A percentile compares a stretch with the other conserved stretches of the same genome.
Evolutionary conservation across 2,329 filamentous ascomycete species (phyloP).

Genomic region (Microcera coccophila): DNA sequence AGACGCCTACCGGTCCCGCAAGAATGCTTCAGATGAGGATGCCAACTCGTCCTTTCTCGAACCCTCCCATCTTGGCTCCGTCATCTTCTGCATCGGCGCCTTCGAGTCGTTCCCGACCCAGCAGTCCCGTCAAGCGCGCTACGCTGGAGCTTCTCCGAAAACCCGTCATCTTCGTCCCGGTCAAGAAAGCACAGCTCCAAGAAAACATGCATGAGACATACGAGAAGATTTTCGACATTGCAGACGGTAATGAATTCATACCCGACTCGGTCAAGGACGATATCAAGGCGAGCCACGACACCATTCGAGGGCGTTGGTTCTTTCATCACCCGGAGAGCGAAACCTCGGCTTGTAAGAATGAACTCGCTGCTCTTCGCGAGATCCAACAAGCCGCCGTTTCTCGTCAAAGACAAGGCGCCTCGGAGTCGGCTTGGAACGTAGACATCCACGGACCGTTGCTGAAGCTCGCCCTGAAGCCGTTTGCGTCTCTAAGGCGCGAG

Average conservation of each 20-base stretch:
- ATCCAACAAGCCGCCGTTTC: not conserved
- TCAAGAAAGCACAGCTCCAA: not conserved
- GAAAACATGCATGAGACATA: not conserved
- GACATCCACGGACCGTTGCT: conserved; percentile 6
- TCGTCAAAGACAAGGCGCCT: not conserved
- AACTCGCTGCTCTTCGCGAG: not conserved
- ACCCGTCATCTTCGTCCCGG: not conserved
- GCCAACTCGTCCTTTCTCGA: conserved; percentile 1
- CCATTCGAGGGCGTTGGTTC: too few species aligned
- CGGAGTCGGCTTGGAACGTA: conserved; percentile 5
- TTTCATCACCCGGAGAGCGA: too few species aligned
- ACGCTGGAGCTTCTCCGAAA: conserved; percentile 3
- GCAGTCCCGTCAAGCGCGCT: conserved; percentile 2
- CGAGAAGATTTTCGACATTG: not conserved
- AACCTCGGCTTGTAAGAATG: not conserved
- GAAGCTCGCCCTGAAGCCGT: conserved; percentile 6
- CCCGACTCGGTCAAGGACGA: not conserved
- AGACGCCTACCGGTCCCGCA: not conserved
- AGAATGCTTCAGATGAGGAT: conserved; percentile 35
- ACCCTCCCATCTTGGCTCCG: not conserved
- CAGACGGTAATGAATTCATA: not conserved
- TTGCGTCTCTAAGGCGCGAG: not conserved
- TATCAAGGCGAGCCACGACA: not conserved
- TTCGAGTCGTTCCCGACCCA: not conserved
- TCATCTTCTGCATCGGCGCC: too few species aligned